phyloP scores from a whole-genome alignment of 1,284 basidiomycete genomes.

The Cutaneotrichosporon sp. region DNA sequence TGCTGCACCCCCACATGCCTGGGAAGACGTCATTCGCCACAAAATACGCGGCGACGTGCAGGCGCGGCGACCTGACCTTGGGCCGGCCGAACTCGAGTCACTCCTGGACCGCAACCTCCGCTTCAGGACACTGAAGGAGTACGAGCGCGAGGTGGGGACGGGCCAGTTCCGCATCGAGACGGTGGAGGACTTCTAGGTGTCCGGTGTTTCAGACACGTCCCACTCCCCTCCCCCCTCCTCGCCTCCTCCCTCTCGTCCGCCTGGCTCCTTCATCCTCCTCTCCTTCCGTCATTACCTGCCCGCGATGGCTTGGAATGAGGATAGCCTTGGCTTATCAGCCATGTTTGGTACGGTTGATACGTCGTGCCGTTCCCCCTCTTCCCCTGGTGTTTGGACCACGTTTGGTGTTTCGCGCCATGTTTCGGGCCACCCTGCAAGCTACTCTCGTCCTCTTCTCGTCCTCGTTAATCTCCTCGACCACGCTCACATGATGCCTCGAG shows the following conservation, averaged over 20 bases:
- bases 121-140: neutral
- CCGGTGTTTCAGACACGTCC: neutral
- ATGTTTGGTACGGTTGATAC: neutral
- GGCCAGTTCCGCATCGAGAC: conserved; percentile 3
- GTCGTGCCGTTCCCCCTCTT: neutral
- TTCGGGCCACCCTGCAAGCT: neutral
- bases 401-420: neutral
- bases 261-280: too few species aligned
- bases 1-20: neutral
- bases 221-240: neutral
- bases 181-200: neutral
- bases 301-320: neutral
- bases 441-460: too few species aligned
- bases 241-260: neutral
- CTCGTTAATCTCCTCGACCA: too few species aligned
- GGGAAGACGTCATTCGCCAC: conserved; percentile 2
- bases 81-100: neutral
- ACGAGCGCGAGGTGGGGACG: neutral
- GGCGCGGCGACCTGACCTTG: neutral
- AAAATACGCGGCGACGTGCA: neutral
- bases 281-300: neutral
- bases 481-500: neutral
- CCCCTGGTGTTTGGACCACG: neutral
- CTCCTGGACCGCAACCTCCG: neutral
- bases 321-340: neutral